Percentiles rank a stretch among this genome's conserved stretches.
Evolutionary conservation across 1,139 yeast species (phyloP).

Genomic region (Hyphopichia fennica): DNA sequence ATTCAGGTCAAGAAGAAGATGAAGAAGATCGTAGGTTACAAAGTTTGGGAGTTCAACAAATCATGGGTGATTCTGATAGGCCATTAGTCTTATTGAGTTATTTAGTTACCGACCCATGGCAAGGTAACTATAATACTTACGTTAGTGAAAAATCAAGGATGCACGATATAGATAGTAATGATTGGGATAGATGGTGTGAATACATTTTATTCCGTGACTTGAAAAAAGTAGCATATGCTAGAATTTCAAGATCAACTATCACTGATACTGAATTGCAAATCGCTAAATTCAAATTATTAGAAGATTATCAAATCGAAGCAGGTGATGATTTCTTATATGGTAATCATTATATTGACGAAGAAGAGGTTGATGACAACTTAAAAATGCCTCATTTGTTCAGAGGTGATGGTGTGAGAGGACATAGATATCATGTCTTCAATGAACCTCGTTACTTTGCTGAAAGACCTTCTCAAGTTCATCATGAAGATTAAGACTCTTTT

Average conservation of each 20-base stretch:
- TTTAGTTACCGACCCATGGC: slow-evolving; percentile 80
- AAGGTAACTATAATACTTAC: slow-evolving; percentile 86
- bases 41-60: slow-evolving; percentile 68
- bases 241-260: slow-evolving; percentile 88
- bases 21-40: slow-evolving; percentile 90
- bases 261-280: slow-evolving; percentile 97
- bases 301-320: slow-evolving; percentile 33
- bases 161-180: slow-evolving; percentile 90
- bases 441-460: slow-evolving; percentile 77
- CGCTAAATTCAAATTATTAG: slow-evolving; percentile 78
- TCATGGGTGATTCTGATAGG: slow-evolving; percentile 76
- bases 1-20: slow-evolving; percentile 97
- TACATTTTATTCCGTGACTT: slow-evolving; percentile 86
- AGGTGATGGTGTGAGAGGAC: slow-evolving; percentile 96
- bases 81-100: slow-evolving; percentile 87
- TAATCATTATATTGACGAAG: slow-evolving; percentile 55
- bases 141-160: slow-evolving; percentile 82
- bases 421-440: slow-evolving; percentile 89
- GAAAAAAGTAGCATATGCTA: slow-evolving; percentile 89
- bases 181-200: slow-evolving; percentile 99
- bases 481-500: neutral
- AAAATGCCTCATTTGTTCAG: slow-evolving; percentile 80
- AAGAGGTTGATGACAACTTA: slow-evolving; percentile 57
- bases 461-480: slow-evolving; percentile 1
- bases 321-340: slow-evolving; percentile 53